These are phyloP conservation scores for Rhypophila decipiens DNA, from an alignment of 495 filamentous ascomycete species.

Conservation along the genomic window DNA sequence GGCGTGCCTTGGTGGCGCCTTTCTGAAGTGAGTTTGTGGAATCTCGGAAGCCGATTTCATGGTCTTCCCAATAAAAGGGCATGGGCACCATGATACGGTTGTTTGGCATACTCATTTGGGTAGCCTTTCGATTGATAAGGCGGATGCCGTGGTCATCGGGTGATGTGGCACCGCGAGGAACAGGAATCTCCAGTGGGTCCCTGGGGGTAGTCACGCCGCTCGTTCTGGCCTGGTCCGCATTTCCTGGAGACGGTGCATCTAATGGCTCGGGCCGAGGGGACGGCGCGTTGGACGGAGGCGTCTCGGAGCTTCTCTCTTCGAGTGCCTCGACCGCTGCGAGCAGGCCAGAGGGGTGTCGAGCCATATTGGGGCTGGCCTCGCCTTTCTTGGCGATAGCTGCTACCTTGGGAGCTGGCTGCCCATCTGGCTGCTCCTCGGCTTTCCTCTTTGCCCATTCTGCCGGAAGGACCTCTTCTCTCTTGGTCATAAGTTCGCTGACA, in stretches of 20 bases:
- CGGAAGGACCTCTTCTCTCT: conserved; percentile 14
- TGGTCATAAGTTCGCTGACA: conserved; percentile 20
- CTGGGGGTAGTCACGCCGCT: conserved; percentile 12
- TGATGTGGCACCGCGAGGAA: conserved; percentile 31
- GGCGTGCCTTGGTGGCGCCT: conserved; percentile 29
- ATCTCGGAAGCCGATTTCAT: conserved; percentile 46
- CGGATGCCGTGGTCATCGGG: conserved; percentile 38
- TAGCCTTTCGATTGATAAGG: conserved; percentile 23
- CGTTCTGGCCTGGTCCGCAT: conserved; percentile 7
- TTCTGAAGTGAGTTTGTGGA: conserved; percentile 39
- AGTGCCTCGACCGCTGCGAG: conserved; percentile 35
- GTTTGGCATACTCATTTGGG: conserved; percentile 24
- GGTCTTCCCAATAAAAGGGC: conserved; percentile 29
- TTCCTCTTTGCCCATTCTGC: conserved; percentile 26
- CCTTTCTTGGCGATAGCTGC: conserved; percentile 20
- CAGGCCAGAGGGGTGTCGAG: conserved; percentile 34
- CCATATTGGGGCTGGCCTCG: conserved; percentile 16
- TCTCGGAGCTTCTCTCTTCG: conserved; percentile 21
- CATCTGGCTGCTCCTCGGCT: conserved; percentile 34
- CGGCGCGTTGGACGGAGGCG: conserved; percentile 30
- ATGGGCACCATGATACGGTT: conserved; percentile 40
- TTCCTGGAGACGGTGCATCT: conserved; percentile 13
- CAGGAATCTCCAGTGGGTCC: conserved; percentile 22
- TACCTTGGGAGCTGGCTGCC: conserved; percentile 32
- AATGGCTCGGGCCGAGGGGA: conserved; percentile 24